Conservation (phyloP, 129 eudicot species). For the Arctium minus region DNA sequence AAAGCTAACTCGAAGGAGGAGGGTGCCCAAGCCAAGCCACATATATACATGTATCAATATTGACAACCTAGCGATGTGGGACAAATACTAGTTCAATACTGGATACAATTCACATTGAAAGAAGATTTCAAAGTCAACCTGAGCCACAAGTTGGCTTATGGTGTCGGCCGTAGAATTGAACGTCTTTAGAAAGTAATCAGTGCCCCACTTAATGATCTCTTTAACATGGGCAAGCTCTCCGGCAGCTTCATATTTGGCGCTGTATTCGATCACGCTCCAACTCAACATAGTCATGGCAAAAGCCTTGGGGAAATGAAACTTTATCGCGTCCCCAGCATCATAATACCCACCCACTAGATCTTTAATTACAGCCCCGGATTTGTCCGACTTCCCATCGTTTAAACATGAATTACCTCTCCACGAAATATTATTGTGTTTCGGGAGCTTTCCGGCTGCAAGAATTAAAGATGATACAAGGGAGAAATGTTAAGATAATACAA, state of each 20-base stretch:
- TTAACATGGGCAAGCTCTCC: conserved; percentile 83
- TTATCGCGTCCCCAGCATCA: conserved; percentile 96
- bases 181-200: conserved; percentile 88
- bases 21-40: not conserved
- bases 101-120: not conserved
- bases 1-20: not conserved
- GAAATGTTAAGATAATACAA: not conserved
- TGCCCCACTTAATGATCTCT: conserved; percentile 89
- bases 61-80: not conserved
- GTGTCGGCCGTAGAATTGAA: conserved; percentile 78
- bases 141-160: conserved; percentile 65
- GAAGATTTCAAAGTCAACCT: conserved; percentile 43
- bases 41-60: not conserved
- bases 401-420: conserved; percentile 90
- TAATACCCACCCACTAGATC: conserved; percentile 81
- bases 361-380: conserved; percentile 44
- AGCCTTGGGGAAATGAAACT: conserved; percentile 81
- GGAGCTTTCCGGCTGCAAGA: conserved; percentile 77
- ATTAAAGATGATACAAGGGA: conserved; percentile 3
- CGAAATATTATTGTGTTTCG: conserved; percentile 76
- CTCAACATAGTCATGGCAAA: conserved; percentile 98
- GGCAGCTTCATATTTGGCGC: conserved; percentile 88
- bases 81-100: not conserved
- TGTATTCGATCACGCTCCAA: conserved; percentile 95
- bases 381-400: conserved; percentile 62